Base-by-base conservation (phyloP, 768 basidiomycete genomes). In the Lactifluus pinguis region DNA sequence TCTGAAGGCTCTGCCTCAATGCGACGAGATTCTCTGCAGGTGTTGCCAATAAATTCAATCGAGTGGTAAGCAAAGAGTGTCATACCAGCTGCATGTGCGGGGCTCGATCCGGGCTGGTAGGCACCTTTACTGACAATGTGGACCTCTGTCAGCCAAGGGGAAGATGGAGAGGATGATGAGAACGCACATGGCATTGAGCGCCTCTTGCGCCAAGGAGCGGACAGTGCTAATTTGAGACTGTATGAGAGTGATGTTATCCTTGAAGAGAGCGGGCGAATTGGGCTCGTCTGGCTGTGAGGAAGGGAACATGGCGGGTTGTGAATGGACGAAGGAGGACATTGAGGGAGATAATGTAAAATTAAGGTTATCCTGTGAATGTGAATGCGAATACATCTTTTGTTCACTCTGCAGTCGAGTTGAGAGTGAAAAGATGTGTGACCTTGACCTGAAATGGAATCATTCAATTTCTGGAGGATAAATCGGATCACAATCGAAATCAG, bases 231-330 rank as follows among this genome's bases (percentile, higher is more conserved):
- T 63, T 1, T 63, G 61, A 17, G 39, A 54, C 11, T 65, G 64
- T n/a, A 58, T 56, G 36, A 57, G 51, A 9, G 49, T 34, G 30
- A 65, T 49, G 42, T 65, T 62, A 6, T 62, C 53, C 49, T 63
- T 65, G 61, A 65, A 65, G 42, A 65, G 64, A 6, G 52, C 36
- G 5, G 64, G 61, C n/a, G 61, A 63, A 52, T 65, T 65, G n/a
- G 53, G 56, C 36, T 65, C 64, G 39, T 53, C 59, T 39, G 61
- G 55, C 34, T 57, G 55, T 2, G 55, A 52, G 15, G 42, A 61
- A 13, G 61, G 53, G 47, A 60, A 56, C n/a, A 50, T 47, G 6
- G 55, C 32, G 34, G 63, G 50, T 21, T 50, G 50, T 29, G 61
- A 32, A 11, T 52, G 54, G 4, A 41, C 29, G 60, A 56, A 64